Evolutionary conservation across 495 filamentous ascomycete species (phyloP).

Genomic region (Talaromyces thailandensis): DNA sequence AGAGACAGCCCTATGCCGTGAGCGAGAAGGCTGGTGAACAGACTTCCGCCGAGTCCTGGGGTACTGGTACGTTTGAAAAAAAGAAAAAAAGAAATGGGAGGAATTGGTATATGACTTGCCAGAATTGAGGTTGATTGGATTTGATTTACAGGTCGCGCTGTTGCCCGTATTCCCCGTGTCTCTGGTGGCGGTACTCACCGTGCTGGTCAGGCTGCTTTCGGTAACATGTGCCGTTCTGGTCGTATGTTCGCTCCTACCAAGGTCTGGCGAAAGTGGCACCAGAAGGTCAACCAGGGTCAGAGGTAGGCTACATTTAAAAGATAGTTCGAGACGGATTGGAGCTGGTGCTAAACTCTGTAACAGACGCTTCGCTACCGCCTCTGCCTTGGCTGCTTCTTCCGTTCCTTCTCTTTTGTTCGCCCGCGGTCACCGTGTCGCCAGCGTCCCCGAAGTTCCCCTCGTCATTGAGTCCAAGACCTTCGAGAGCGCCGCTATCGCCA

Average conservation of each 20-base stretch:
- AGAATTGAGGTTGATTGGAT: neutral
- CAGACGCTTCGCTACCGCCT: slow-evolving; percentile 94
- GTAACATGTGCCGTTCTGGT: slow-evolving; percentile 99
- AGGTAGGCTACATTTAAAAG: slow-evolving; percentile 48
- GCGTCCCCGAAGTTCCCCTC: slow-evolving; percentile 91
- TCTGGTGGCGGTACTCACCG: slow-evolving; percentile 99
- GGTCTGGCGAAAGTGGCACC: slow-evolving; percentile 99
- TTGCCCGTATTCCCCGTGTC: slow-evolving; percentile 99
- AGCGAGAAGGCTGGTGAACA: slow-evolving; percentile 99
- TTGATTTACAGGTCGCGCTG: slow-evolving; percentile 69
- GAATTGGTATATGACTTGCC: neutral
- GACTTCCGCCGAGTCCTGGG: slow-evolving; percentile 99
- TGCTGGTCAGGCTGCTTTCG: slow-evolving; percentile 98
- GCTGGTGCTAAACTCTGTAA: neutral
- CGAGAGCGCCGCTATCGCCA: slow-evolving; percentile 62
- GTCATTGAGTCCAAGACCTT: slow-evolving; percentile 88
- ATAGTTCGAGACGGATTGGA: neutral
- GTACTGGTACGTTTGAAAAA: slow-evolving; percentile 76
- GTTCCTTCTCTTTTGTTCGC: slow-evolving; percentile 89
- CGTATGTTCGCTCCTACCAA: slow-evolving; percentile 99
- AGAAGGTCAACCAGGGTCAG: slow-evolving; percentile 98
- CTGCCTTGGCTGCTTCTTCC: slow-evolving; percentile 92
- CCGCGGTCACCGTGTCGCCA: slow-evolving; percentile 89
- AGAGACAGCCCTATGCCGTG: slow-evolving; percentile 98
- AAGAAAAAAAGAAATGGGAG: too few relatives aligned